Base-by-base conservation (phyloP, 2,329 filamentous ascomycete genomes). In the Grosmannia penicillata region DNA sequence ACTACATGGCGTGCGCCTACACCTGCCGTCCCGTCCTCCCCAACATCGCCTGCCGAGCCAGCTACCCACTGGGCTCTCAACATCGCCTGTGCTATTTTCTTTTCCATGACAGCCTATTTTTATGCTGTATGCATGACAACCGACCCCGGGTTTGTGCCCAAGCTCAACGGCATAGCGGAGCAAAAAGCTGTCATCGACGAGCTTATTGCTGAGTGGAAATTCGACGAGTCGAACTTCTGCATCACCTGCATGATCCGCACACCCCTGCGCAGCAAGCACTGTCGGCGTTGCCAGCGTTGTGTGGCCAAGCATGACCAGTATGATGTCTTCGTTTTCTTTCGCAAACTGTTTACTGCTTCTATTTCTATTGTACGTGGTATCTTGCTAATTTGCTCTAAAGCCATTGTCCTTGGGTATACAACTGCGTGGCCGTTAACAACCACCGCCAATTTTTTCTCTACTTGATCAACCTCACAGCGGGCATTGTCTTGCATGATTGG, bases 391-490 rank as follows among this genome's bases (percentile, higher is more conserved):
- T 14, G 6, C n/a, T 18, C 31, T 18, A 4, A 38, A 93, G 85
- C 53, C 91, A 98, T 55, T 98, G 91, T 53, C 91, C 91, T 0
- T 98, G 91, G 91, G 83, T 96, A 19, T 82, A 93, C 60, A 96
- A 95, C 58, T 98, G 91, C 51, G 75, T 98, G 30, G 91, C 84
- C 31, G 74, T 91, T 46, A 96, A 96, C 62, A 98, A 96, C 56
- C 82, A 96, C 53, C 78, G 91, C 13, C 87, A 95, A 49, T 98
- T 98, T 58, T 82, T 95, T 52, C 63, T 95, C 36, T 98, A 96
- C 55, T 71, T 98, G 15, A 62, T 93, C 30, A 77, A 62, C 50
- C 62, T 98, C 45, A 82, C 85, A 39, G 46, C 82, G 14, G 85
- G 85, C 23, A 80, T 96, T 26, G 47, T 82, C 3, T 51, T 74